Conservation (phyloP, 225 moss, liverwort and hornwort genomes). For the Physcomitrium patens region DNA sequence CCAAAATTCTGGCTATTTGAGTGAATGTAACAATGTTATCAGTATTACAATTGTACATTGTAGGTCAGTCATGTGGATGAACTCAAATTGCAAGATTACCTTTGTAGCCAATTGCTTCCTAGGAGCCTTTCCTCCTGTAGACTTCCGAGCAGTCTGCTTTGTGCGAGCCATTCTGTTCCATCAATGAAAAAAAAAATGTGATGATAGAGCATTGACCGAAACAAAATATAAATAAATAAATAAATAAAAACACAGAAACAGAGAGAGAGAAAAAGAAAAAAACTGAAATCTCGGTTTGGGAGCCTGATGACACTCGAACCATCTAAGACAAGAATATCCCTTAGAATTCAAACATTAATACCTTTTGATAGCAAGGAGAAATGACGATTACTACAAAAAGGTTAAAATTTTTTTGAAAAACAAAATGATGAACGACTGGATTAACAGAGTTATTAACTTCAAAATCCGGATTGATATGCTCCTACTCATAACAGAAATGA, state of each 20-base stretch:
- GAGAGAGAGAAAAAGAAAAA: no score
- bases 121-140: slow-evolving; percentile 77
- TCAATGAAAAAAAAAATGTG: not conserved
- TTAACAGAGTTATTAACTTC: not conserved
- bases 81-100: slow-evolving; percentile 26
- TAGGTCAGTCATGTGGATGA: not conserved
- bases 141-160: slow-evolving; percentile 82
- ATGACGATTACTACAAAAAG: no score
- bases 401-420: no score
- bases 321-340: not conserved
- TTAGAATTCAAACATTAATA: not conserved
- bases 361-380: not conserved
- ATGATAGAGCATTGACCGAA: not conserved
- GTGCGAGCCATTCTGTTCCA: slow-evolving; percentile 70
- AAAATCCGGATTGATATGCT: not conserved
- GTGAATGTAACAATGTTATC: not conserved
- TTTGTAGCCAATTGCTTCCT: slow-evolving; percentile 74
- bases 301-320: not conserved
- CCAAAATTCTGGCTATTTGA: no score
- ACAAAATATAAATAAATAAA: no score
- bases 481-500: not conserved
- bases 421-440: not conserved
- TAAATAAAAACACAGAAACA: no score
- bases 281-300: not conserved
- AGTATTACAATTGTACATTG: not conserved